Base-by-base conservation (phyloP, 2,329 filamentous ascomycete species). In the Monosporascus sp. region DNA sequence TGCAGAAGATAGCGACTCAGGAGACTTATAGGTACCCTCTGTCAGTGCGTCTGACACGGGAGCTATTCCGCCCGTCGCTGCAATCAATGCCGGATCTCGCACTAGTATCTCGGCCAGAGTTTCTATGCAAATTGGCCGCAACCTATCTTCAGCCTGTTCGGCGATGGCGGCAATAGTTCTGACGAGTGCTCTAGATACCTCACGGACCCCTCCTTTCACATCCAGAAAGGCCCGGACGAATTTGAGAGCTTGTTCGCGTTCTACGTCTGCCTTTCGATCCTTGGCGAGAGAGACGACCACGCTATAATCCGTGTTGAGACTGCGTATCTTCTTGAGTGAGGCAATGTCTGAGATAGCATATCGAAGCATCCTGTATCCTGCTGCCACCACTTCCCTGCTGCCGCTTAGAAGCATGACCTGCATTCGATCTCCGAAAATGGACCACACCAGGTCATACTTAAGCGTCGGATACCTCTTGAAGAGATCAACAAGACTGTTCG, bases 401-500 rank as follows among this genome's bases (percentile, higher is more conserved):
- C 97, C 93, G 66, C 93, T 97, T 52, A 99, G 76, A 22, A 99
- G 84, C 90, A 99, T 95, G 61, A 90, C 86, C 71, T 99, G 94
- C 76, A 97, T 92, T 44, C 94, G 83, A 48, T 95, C 73, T 2
- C 95, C 94, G 70, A 99, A 99, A 1, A 96, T 86, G 4, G 91
- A 89, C 94, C 94, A 99, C 1, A 90, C 92, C 48, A 99, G 75
- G 70, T 99, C 95, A 68, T 97, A 97, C 67, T 99, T 99, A 53
- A 99, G 79, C 1, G 90, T 93, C 1, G 91, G 90, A 70, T 97
- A 85, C 50, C 90, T 82, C 69, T 93, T 96, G 73, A 99, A 96
- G n/a, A 99, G 78, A 57, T 95, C 89, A n/a, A 97, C 94, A 8
- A 99, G 78, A 58, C 84, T 89, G 67, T 99, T 99, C 25, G 91